Percentiles rank a stretch among this genome's conserved stretches.
These are phyloP conservation scores for Solanum hybrid DNA, from an alignment of 305 asterid genomes.

Conservation along the genomic window DNA sequence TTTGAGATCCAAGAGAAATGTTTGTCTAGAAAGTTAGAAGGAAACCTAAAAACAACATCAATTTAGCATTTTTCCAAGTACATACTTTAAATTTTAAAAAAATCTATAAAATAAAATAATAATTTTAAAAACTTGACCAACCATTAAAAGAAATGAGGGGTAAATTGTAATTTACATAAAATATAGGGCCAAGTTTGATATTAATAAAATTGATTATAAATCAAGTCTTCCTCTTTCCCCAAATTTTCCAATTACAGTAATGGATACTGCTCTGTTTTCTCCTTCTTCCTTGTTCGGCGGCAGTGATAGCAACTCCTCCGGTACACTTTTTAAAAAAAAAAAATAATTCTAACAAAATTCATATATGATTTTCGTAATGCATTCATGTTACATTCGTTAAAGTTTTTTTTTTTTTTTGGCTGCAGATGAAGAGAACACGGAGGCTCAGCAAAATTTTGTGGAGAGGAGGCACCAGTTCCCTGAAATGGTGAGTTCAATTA, in stretches of 20 bases:
- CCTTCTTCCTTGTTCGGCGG: conserved; percentile 78
- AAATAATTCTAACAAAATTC: not conserved
- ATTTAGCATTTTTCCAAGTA: not conserved
- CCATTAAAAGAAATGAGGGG: not conserved
- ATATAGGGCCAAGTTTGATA: not conserved
- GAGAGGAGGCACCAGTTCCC: conserved; percentile 79
- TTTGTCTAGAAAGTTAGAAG: not conserved
- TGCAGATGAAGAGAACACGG: conserved; percentile 50
- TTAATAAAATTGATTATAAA: not conserved
- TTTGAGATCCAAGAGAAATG: not conserved
- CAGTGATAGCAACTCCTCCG: conserved; percentile 47
- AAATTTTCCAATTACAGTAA: not conserved
- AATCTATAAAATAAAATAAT: too few species aligned
- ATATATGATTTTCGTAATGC: not conserved
- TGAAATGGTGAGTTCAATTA: conserved; percentile 36
- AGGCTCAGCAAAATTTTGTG: conserved; percentile 35
- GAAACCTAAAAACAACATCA: not conserved
- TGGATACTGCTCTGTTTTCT: conserved; percentile 91
- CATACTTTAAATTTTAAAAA: not conserved
- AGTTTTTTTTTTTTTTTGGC: not conserved
- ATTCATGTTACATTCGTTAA: not conserved
- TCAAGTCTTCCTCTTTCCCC: not conserved
- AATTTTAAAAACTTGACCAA: not conserved
- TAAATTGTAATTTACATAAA: not conserved
- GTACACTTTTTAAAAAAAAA: conserved; percentile 7